Base-by-base conservation (phyloP, 306 rosid species). In the Pyrus bretschneideri region DNA sequence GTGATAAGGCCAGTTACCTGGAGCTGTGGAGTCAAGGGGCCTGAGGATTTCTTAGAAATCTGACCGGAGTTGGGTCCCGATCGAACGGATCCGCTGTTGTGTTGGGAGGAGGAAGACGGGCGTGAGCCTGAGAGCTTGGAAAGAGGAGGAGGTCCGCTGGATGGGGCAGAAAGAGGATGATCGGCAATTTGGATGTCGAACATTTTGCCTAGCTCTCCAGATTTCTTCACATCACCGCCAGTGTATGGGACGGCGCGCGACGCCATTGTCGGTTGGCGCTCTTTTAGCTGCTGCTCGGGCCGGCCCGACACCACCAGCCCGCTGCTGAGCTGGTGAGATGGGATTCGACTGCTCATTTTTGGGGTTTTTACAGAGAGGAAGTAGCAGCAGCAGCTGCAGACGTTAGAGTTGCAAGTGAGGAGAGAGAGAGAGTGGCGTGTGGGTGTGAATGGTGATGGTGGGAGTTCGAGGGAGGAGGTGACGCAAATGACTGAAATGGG, bases 291-390 rank as follows among this genome's bases (percentile, higher is more conserved):
- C 73, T 95, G 86, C 71, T 95, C 99, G 52, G 97, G 97, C 19
- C 91, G 88, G 29, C 99, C 99, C 69, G 97, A 95, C 6, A 95
- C 97, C 71, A 89, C 90, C 67, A 95, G 96, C 52, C 99, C 99
- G 35, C 88, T 81, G 66, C 97, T 91, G 72, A 92, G 93, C 87
- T 95, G 96, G 83, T 95, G 99, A 30, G 97, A 89, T 49, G 93
- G 96, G 79, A 91, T 87, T 79, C 93, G 92, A 11, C 89, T 80
- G 29, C 93, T 92, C 99, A 96, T 93, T 85, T 64, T 64, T 19
- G 49, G 46, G 17, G 2, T 21, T 35, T 21, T 35, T 19, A 22
- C 6, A 22, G 62, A 38, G 51, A 70, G 65, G 17, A 10, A 30
- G 3, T 2, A 33, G 45, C 0, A 66, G 70, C 70, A 33, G 46